Base-by-base conservation (phyloP, 805 yeast species). In the Crinitomyces ghanaensis region DNA sequence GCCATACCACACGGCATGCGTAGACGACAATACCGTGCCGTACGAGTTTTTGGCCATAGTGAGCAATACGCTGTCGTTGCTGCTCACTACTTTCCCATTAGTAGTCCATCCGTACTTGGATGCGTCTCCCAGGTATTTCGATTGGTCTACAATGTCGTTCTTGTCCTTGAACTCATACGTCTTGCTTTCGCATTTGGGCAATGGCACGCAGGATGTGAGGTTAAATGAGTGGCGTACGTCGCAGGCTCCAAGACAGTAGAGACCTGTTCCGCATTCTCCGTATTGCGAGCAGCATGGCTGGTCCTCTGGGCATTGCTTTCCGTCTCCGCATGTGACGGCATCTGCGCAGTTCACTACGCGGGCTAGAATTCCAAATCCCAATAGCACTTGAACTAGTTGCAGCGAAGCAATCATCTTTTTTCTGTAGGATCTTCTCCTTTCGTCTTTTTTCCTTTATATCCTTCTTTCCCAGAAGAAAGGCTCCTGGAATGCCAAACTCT, bases 1-100 rank as follows among this genome's bases (percentile, higher is more conserved):
- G 34, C 95, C 96, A 57, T 80, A 85, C 95, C 94, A 86, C 33
- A 86, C 59, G 56, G 70, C 82, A 48, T 72, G 67, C 2, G 93
- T 72, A 2, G 93, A 77, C 0, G 93, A 77, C 14, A 85, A 51
- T 33, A 84, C 86, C 7, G 94, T 70, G 52, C 95, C 95, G 31
- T 71, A 62, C n/a, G 83, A 59, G 29, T 72, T 50, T 39, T 78
- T 68, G 21, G 91, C 91, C 93, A 86, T 81, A 36, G 85, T 82
- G 42, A 84, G 54, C 18, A 80, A 57, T 42, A 71, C 53, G 11
- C 75, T 67, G 40, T 69, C 74, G 40, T 73, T 74, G 34, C 60
- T 56, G 26, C 70, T 51, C 41, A 73, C 62, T 33, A 60, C 51
- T 40, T 53, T 44, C 33, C 74, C 75, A 8, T 74, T 58, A 58